Base-by-base conservation (phyloP, 306 rosid genomes). In the Benincasa hispida region DNA sequence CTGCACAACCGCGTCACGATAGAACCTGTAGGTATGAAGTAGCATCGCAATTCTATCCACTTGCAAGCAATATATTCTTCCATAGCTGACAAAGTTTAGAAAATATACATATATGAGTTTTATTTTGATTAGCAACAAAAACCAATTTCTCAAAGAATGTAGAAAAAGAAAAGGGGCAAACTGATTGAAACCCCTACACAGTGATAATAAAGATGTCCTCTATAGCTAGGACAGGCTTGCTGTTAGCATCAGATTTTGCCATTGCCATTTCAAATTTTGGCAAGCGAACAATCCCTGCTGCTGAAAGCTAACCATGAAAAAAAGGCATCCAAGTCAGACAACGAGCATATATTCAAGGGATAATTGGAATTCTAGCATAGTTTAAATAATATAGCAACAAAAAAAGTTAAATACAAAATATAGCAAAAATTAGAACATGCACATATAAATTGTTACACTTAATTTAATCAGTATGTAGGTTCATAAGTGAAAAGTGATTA, bases 1-100 rank as follows among this genome's bases (percentile, higher is more conserved):
- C 79, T 90, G 97, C 79, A 94, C 92, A 79, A 94, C 96, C 39
- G 97, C 99, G 81, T 94, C 99, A 70, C 99, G 95, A 81, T 92
- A 94, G 78, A 94, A 91, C 82, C 99, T 85, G 83, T 92, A 94
- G 0, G 82, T 86, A 84, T 90, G 97, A 80, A 94, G 99, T 75
- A 94, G 89, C 97, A 90, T 94, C 54, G 99, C 96, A 79, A 89
- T 86, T 87, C 95, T 89, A 85, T 94, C 99, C 72, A 94, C 89
- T 81, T 92, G 99, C 87, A 94, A 84, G 90, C 96, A 94, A 85
- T 94, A 92, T 89, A 94, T 88, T 90, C 99, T 89, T 75, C 99
- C 99, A 87, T 94, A 94, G 57, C 99, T 94, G 92, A 80, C 74
- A 62, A 76, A 80, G 19, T 76, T 74, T 66, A 76, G 65, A 27